Evolutionary conservation across 2,329 filamentous ascomycete genomes (phyloP), one percentile per base, ranked within the genome.

Genomic region (Keithomyces neogunnii): DNA sequence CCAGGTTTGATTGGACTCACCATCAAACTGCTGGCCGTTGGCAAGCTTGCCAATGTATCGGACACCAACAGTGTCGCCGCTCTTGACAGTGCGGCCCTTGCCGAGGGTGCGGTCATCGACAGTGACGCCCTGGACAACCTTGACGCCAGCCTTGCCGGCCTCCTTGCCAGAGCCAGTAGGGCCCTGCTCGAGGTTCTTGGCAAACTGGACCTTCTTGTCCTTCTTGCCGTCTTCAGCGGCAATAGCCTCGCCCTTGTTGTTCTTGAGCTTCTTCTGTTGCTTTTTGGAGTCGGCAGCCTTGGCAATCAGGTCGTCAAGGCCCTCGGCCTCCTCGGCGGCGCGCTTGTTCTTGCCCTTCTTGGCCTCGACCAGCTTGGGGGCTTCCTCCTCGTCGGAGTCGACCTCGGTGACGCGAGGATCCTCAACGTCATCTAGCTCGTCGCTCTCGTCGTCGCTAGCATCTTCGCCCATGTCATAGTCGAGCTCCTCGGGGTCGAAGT

Each of bases 171-270:
- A 85, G 59, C 85, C 84, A 43, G 90, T 95, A 57, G 93, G 93
- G 54, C 93, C 93, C 72, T 95, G 90, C 78, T 97, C 93, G 56
- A 99, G 89, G 72, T 97, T 91, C 81, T 97, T 96, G 66, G 93
- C 92, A 69, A 99, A 99, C 71, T 96, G 89, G 55, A 99, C 93
- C 78, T 96, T 97, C 83, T 96, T 96, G 51, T 81, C 74, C 68
- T 84, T 83, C 59, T 79, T 73, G 59, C 79, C 73, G 57, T 79
- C 73, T 61, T 85, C 80, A 44, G 75, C 73, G 48, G 78, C 72
- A 54, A 86, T 82, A 53, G 93, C 85, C 67, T 96, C 87, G 60
- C 92, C 93, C 69, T 95, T 89, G 79, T 97, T 97, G 80, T 96
- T 96, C 84, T 95, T 95, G 58, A 92, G 80, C 80, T 96, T 96